Evolutionary conservation across 208 protist genomes (phyloP).

Genomic region (Porcisia deanei): DNA sequence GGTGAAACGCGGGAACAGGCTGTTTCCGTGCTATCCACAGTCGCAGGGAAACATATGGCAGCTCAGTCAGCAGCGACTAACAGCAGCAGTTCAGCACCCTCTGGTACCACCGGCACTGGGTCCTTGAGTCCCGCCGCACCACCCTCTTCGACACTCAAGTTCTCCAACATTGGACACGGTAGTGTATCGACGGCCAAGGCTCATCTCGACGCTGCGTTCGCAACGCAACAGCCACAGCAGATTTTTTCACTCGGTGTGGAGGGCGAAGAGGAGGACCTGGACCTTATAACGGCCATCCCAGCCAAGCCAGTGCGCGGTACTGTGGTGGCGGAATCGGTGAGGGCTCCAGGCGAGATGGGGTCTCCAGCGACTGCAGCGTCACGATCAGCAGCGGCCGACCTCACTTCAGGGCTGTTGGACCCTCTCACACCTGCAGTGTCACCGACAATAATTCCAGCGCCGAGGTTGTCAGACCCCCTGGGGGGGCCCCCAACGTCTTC

Average conservation of each 20-base stretch:
- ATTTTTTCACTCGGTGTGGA: conserved; percentile 58
- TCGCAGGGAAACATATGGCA: not conserved
- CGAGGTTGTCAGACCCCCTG: conserved; percentile 8
- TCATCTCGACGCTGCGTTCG: not conserved
- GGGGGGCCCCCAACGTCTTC: conserved; percentile 1
- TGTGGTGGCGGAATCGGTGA: conserved; percentile 15
- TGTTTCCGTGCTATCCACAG: conserved; percentile 5
- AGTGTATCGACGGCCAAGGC: not conserved
- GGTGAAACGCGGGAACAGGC: conserved; percentile 31
- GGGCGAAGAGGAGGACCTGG: conserved; percentile 69
- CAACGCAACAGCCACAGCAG: conserved; percentile 16
- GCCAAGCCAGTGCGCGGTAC: conserved; percentile 13
- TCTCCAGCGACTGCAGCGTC: not conserved
- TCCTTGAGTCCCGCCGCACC: not conserved
- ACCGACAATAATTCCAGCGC: not conserved
- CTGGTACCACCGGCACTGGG: not conserved
- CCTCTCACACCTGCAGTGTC: not conserved
- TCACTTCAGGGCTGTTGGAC: not conserved
- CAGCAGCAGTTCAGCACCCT: not conserved
- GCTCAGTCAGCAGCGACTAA: not conserved
- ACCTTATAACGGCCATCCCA: conserved; percentile 68
- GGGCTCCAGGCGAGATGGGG: not conserved
- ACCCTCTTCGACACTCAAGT: not conserved
- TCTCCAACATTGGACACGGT: conserved; percentile 43
- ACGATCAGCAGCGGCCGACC: not conserved